These are phyloP conservation scores for Dacryopinax primogenitus DNA, from an alignment of 768 basidiomycete species.

Conservation along the genomic window DNA sequence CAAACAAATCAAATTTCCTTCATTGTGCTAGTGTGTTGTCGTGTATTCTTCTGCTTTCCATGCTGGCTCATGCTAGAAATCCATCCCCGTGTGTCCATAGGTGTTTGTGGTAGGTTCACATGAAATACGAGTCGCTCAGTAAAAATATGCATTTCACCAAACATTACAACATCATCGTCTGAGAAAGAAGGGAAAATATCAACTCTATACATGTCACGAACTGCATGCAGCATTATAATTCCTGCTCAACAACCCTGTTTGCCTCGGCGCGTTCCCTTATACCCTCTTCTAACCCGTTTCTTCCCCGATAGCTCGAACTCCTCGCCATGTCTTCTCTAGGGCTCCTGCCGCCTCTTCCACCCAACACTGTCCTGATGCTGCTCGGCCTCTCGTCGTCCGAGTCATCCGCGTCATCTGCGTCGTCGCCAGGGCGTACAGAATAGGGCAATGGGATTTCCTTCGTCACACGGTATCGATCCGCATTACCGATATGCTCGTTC, in stretches of 20 bases:
- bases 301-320: not conserved
- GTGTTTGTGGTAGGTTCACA: not conserved
- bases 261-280: not conserved
- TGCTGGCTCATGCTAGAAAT: conserved; percentile 6
- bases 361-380: not conserved
- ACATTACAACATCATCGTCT: too few relatives aligned
- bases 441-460: conserved; percentile 80
- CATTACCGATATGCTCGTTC: conserved; percentile 86
- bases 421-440: conserved; percentile 24
- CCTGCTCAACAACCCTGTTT: not conserved
- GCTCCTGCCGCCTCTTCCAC: not conserved
- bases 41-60: conserved; percentile 6
- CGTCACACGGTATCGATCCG: conserved; percentile 82
- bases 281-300: not conserved
- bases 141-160: not conserved
- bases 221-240: not conserved
- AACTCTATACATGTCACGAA: not conserved
- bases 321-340: not conserved
- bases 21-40: conserved; percentile 5
- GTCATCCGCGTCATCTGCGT: conserved; percentile 31
- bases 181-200: not conserved
- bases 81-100: conserved; percentile 4
- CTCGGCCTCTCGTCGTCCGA: conserved; percentile 27
- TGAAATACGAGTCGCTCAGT: not conserved
- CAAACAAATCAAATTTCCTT: not conserved